Evolutionary conservation across 148 eudicot genomes (phyloP).

Genomic region (Rhododendron vialii): DNA sequence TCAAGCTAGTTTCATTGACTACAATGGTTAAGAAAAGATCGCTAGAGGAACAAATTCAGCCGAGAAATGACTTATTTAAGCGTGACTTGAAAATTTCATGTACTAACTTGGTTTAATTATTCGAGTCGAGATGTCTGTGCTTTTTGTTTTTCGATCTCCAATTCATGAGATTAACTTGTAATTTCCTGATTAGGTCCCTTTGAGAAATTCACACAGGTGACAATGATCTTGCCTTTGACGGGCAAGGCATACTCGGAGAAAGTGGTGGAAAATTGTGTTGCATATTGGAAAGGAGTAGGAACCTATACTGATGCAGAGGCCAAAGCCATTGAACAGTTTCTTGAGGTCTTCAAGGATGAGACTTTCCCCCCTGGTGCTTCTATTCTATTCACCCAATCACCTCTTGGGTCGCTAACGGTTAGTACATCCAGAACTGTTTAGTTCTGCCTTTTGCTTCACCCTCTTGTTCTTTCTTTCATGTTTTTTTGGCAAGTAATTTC

Average conservation of each 20-base stretch:
- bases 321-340: conserved; percentile 51
- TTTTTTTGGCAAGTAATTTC: background rate
- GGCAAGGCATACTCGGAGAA: conserved; percentile 76
- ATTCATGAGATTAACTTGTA: background rate
- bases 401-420: conserved; percentile 55
- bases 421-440: background rate
- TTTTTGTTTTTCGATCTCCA: background rate
- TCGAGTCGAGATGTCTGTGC: background rate
- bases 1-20: background rate
- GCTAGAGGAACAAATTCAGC: background rate
- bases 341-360: conserved; percentile 56
- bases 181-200: conserved; percentile 53
- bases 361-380: conserved; percentile 72
- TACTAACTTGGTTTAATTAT: background rate
- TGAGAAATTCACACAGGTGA: conserved; percentile 65
- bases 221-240: conserved; percentile 66
- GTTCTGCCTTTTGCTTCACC: background rate
- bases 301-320: conserved; percentile 63
- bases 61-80: background rate
- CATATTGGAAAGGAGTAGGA: conserved; percentile 61
- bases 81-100: background rate
- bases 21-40: background rate
- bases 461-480: background rate
- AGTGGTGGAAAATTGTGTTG: conserved; percentile 69
- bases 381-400: conserved; percentile 64